A percentile compares a stretch with the other conserved stretches of the same genome.
Evolutionary conservation across 2,329 filamentous ascomycete species (phyloP).

Genomic region (Ramichloridium luteum): DNA sequence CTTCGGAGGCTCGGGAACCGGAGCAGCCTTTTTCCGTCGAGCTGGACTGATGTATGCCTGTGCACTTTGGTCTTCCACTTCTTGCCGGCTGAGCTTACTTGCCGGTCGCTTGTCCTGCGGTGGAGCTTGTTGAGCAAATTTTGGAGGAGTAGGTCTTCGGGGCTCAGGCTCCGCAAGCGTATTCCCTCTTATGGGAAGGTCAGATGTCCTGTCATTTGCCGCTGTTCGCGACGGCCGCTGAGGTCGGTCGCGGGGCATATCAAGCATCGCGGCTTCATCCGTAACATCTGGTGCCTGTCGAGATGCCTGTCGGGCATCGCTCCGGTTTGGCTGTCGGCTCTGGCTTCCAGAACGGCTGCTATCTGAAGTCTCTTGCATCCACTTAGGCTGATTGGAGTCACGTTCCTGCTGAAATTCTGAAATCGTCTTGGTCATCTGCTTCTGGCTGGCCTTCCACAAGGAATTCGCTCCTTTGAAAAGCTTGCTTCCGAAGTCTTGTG

Average conservation of each 20-base stretch:
- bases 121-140: slow-evolving; percentile 25
- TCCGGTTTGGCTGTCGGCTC: slow-evolving; percentile 21
- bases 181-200: slow-evolving; percentile 12
- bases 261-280: slow-evolving; percentile 62
- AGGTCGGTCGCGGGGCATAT: slow-evolving; percentile 48
- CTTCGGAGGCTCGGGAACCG: slow-evolving; percentile 20
- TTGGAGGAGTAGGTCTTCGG: slow-evolving; percentile 25
- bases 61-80: slow-evolving; percentile 65
- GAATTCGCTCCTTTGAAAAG: slow-evolving; percentile 90
- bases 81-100: slow-evolving; percentile 57
- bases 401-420: slow-evolving; percentile 68
- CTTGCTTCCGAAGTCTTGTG: slow-evolving; percentile 68
- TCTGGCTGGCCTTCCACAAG: slow-evolving; percentile 88
- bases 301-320: slow-evolving; percentile 15
- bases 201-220: slow-evolving; percentile 12
- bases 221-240: slow-evolving; percentile 20
- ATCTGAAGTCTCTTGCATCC: slow-evolving; percentile 66
- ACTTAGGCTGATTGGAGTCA: slow-evolving; percentile 75
- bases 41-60: slow-evolving; percentile 82
- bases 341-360: slow-evolving; percentile 17
- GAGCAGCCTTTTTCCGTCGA: slow-evolving; percentile 57
- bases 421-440: slow-evolving; percentile 83
- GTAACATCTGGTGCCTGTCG: slow-evolving; percentile 24
- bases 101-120: slow-evolving; percentile 29
- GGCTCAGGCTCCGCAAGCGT: slow-evolving; percentile 24